phyloP scores from a whole-genome alignment of 495 filamentous ascomycete species.

The Hypoxylon trugodes region DNA sequence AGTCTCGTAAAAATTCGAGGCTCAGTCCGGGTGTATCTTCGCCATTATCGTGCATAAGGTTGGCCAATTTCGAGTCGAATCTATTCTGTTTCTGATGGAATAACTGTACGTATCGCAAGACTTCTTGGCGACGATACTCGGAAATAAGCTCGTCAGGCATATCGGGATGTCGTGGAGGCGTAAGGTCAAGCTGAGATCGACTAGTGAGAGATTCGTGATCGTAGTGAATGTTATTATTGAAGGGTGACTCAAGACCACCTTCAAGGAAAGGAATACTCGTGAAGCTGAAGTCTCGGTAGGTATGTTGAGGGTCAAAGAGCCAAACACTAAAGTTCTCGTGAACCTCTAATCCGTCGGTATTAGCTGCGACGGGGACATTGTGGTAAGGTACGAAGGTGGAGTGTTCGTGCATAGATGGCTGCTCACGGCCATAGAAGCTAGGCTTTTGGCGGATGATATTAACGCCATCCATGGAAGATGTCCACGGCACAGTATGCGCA shows the following conservation, averaged over 20 bases:
- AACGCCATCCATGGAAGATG: constrained; percentile 49
- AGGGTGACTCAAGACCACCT: constrained; percentile 58
- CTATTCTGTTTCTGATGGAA: constrained; percentile 79
- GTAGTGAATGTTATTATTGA: constrained; percentile 62
- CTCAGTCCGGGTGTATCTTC: constrained; percentile 77
- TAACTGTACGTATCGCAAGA: constrained; percentile 79
- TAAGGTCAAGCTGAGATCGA: constrained; percentile 78
- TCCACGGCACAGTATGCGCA: constrained; percentile 39
- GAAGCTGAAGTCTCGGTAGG: constrained; percentile 51
- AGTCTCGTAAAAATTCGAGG: constrained; percentile 89
- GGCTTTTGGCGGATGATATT: constrained; percentile 56
- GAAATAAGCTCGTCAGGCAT: constrained; percentile 79
- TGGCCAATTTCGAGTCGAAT: constrained; percentile 73
- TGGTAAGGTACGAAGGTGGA: constrained; percentile 48
- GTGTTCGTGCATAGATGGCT: constrained; percentile 45
- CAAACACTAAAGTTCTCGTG: constrained; percentile 59
- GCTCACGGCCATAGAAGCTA: constrained; percentile 51
- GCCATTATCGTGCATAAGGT: constrained; percentile 73
- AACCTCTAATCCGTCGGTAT: constrained; percentile 45
- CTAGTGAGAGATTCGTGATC: constrained; percentile 65
- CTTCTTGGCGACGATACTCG: constrained; percentile 80
- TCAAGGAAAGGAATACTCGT: constrained; percentile 56
- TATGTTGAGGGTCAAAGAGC: constrained; percentile 57
- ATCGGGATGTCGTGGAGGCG: constrained; percentile 73
- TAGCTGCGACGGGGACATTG: constrained; percentile 46